These are phyloP conservation scores for Pelargonium citronellum DNA, from an alignment of 441 rosid species.

Conservation along the genomic window DNA sequence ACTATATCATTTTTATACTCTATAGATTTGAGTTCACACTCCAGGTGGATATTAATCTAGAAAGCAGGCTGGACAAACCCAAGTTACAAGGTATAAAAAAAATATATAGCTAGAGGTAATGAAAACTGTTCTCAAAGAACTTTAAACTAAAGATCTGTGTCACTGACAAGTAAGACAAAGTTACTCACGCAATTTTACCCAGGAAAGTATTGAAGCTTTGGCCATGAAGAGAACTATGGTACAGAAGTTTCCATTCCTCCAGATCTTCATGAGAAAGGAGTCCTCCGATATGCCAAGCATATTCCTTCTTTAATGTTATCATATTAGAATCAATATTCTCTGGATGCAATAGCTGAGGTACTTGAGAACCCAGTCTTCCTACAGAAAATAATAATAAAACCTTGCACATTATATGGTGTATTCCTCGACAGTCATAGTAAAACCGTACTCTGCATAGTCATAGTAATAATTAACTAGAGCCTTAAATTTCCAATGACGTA, in stretches of 20 bases:
- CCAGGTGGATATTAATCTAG: neutral
- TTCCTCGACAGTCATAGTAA: neutral
- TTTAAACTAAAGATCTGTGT: neutral
- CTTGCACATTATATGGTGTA: neutral
- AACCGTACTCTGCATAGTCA: neutral
- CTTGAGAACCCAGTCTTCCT: conserved; percentile 61
- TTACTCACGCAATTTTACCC: conserved; percentile 59
- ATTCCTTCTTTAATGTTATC: conserved; percentile 53
- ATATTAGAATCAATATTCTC: conserved; percentile 43
- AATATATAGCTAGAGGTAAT: too few species aligned
- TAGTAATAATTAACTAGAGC: neutral
- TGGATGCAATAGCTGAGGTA: conserved; percentile 45
- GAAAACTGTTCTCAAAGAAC: neutral
- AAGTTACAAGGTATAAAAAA: conserved; percentile 1
- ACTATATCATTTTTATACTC: too few species aligned
- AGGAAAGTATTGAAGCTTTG: conserved; percentile 81
- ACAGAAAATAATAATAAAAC: conserved; percentile 14
- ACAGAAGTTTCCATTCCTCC: conserved; percentile 75
- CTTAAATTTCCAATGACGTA: neutral
- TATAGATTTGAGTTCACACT: neutral
- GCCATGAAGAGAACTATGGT: conserved; percentile 70
- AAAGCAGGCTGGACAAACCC: neutral
- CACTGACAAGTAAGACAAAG: conserved; percentile 5
- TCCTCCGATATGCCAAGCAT: conserved; percentile 95
- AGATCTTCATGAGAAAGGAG: conserved; percentile 69